Conservation (phyloP, 2,329 filamentous ascomycete species). For the Magnaporthiopsis rhizophila region DNA sequence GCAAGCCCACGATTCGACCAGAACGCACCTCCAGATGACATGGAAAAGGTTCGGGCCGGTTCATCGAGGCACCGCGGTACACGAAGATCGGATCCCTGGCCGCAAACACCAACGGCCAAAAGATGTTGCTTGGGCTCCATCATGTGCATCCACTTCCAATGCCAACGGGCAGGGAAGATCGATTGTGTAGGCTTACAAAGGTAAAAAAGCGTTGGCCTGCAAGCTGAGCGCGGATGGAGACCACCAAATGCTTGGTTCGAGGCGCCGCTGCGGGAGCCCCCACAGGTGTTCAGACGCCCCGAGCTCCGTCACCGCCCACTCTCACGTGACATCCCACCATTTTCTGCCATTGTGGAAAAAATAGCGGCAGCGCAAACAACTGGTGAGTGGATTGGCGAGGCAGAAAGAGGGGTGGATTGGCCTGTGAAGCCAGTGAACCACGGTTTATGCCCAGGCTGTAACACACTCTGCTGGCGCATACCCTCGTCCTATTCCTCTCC, state of each 20-base stretch:
- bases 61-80: background rate
- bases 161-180: background rate
- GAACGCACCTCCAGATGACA: background rate
- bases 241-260: too few relatives aligned
- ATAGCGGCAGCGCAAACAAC: constrained; percentile 3
- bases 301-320: constrained; percentile 24
- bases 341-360: constrained; percentile 4
- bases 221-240: too few relatives aligned
- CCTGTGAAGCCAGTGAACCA: background rate
- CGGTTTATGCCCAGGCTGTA: background rate
- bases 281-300: background rate
- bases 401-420: background rate
- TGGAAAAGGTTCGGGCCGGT: background rate
- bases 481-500: background rate
- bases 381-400: background rate
- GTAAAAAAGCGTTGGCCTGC: too few relatives aligned
- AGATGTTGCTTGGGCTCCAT: background rate
- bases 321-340: constrained; percentile 14
- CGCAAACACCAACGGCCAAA: background rate
- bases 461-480: background rate
- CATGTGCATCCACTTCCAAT: too few relatives aligned
- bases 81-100: too few relatives aligned
- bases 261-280: too few relatives aligned
- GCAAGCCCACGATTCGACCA: background rate
- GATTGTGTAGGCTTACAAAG: background rate